Conservation (phyloP, 345 rosid genomes). For the Salix suchowensis region DNA sequence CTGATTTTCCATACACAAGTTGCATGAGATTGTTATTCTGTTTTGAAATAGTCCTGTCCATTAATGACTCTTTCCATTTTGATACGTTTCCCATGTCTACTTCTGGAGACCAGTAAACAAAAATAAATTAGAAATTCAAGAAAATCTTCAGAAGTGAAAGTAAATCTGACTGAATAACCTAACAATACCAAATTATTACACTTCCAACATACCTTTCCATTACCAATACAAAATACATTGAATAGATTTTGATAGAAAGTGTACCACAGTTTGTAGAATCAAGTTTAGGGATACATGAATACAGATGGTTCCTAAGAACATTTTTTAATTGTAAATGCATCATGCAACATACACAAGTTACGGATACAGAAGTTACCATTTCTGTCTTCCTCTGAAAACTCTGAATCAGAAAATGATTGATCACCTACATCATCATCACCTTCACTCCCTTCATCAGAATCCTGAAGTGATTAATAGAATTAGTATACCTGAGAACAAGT, state of each 20-base stretch:
- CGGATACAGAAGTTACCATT: conserved; percentile 38
- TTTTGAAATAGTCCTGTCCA: conserved; percentile 51
- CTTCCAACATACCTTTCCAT: not conserved
- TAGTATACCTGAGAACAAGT: no score
- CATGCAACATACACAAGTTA: not conserved
- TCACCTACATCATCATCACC: conserved; percentile 25
- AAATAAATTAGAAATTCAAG: conserved; percentile 15
- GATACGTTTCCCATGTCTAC: conserved; percentile 66
- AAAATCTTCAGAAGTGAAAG: not conserved
- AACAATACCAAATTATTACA: not conserved
- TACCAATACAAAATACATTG: not conserved
- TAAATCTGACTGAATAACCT: not conserved
- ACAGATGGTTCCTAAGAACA: not conserved
- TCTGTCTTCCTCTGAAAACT: conserved; percentile 36
- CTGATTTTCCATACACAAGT: conserved; percentile 64
- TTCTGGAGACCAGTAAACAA: conserved; percentile 25
- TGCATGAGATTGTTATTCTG: conserved; percentile 63
- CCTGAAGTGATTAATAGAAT: no score
- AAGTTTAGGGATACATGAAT: not conserved
- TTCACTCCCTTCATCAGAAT: no score
- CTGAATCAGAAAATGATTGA: conserved; percentile 42
- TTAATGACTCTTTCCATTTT: conserved; percentile 74
- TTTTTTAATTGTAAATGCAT: not conserved
- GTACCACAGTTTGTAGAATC: not conserved
- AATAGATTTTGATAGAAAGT: not conserved